Evolutionary conservation across 129 eudicot species (phyloP).

Genomic region (Flaveria trinervia): DNA sequence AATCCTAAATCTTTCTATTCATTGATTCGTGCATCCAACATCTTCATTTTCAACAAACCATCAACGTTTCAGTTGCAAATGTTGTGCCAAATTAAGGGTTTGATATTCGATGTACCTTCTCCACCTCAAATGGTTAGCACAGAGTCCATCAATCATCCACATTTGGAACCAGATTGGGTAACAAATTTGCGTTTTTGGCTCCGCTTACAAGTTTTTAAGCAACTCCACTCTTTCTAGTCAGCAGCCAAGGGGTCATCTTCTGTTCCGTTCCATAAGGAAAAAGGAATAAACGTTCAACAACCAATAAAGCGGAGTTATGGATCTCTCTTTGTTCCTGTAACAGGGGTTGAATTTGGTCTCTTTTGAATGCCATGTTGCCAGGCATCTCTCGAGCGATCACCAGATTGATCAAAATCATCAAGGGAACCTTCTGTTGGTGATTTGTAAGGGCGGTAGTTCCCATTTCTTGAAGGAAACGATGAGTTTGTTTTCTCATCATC

Average conservation of each 20-base stretch:
- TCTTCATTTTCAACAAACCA: conserved; percentile 4
- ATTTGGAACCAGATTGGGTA: conserved; percentile 15
- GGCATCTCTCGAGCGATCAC: conserved; percentile 55
- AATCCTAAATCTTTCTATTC: conserved; percentile 27
- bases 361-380: conserved; percentile 79
- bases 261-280: conserved; percentile 8
- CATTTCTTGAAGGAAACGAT: conserved; percentile 50
- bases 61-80: background rate
- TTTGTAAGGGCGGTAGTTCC: conserved; percentile 53
- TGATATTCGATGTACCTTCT: background rate
- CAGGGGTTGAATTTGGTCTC: conserved; percentile 53
- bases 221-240: conserved; percentile 10
- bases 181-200: conserved; percentile 16
- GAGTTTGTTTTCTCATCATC: conserved; percentile 66
- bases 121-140: conserved; percentile 22
- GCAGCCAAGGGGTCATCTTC: conserved; percentile 1
- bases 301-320: conserved; percentile 24
- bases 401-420: conserved; percentile 61
- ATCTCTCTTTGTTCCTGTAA: conserved; percentile 58
- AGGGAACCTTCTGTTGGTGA: conserved; percentile 47
- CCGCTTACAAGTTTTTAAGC: conserved; percentile 9
- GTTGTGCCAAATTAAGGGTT: background rate
- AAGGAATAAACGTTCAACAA: background rate
- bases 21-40: conserved; percentile 28
- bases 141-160: conserved; percentile 17